Base-by-base conservation (phyloP, 306 rosid genomes). In the Sicyos edulis region DNA sequence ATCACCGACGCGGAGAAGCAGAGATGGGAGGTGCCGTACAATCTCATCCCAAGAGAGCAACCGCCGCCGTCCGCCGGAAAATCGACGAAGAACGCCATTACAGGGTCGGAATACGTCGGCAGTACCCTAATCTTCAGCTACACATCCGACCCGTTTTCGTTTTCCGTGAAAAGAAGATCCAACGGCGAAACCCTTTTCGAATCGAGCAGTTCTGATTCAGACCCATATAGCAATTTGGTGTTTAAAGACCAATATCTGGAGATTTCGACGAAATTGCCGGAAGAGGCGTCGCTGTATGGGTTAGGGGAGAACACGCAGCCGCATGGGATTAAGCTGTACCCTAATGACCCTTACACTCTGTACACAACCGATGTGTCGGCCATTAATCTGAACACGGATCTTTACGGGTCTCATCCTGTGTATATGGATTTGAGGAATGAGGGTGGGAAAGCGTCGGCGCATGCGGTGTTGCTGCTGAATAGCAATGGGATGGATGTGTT, bases 401-500 rank as follows among this genome's bases (percentile, higher is more conserved):
- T 93, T 1, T 93, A 93, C 54, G 97, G 99, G 10, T 91, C 97
- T 0, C 99, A 93, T 45, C 99, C 97, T 0, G 85, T 93, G 77
- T 93, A 91, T 47, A 85, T 93, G 97, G 97, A 91, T 80, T 95
- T 93, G 11, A 83, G 97, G 72, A 87, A 89, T 68, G 77, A 74
- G 44, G 92, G 82, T 1, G 96, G 92, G 1, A 26, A 70, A 76
- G 84, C 96, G 61, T 87, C 72, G 57, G 86, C 97, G 0, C 99
- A 93, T 60, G 96, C 85, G 51, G 97, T 91, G 72, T 57, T 93
- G 83, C 67, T 93, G 84, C 95, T 93, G 37, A 93, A 93, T 59
- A 93, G 97, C 74, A 91, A 93, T 84, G 99, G 99, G n/a, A 93
- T 93, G 97, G 97, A 93, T 79, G 96, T 93, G 72, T 89, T 93